Base-by-base conservation (phyloP, 768 basidiomycete species). In the Collybia sordida region DNA sequence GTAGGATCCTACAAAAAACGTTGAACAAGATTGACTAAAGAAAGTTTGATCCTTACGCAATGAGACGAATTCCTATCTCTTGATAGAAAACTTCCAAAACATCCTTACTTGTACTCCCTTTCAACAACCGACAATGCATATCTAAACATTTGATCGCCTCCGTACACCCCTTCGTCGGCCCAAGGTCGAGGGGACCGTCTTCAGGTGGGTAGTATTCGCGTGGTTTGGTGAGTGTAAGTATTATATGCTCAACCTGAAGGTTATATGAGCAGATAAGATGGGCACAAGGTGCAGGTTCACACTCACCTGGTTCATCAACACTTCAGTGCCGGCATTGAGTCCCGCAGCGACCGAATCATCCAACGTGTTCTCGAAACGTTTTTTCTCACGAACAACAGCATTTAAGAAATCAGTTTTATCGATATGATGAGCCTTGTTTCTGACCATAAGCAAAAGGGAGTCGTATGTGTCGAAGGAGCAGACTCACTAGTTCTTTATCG, bases 81-180 rank as follows among this genome's bases (percentile, higher is more conserved):
- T 95, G 91, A 65, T 98, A 93, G 67, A 99, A 98, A 3, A 99
- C 96, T 62, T 98, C 97, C 27, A 99, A 71, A 3, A 98, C 94
- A 58, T 98, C 96, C 65, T 92, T 90, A 63, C 88, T 95, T 42
- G 96, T 96, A 55, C 90, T 97, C 0, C 95, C 96, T 55, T 88
- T 89, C 43, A 99, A 70, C 42, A 98, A 75, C 56, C 87, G 88
- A 62, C 95, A 96, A 66, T 99, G 97, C 72, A 79, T 84, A 64
- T 93, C 85, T 23, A 99, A 73, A 62, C 93, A 97, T 50, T 78
- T 80, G 56, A 98, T 93, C 1, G 93, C 91, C 59, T 96, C 90
- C n/a, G 66, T 78, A 62, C 96, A 98, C 5, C 93, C 94, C 49
- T 78, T 73, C 0, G 95, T 96, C 0, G 95, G 90, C 0, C 85